Base-by-base conservation (phyloP, 441 rosid genomes). In the Erysimum cheiri region DNA sequence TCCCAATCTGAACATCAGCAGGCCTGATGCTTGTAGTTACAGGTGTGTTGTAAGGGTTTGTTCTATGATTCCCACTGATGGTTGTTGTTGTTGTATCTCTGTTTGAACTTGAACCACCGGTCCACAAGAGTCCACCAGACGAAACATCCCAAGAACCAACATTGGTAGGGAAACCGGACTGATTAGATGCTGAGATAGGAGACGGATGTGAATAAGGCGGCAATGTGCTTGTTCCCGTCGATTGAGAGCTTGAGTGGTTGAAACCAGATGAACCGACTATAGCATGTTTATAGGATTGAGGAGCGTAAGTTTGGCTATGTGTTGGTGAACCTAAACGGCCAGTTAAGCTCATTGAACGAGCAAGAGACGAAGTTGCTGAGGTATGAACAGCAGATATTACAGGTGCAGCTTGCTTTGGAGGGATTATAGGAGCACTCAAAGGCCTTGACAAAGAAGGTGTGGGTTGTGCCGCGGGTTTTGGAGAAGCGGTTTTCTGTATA, bases 231-330 rank as follows among this genome's bases (percentile, higher is more conserved):
- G 78, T 80, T 60, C 80, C 91, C 3, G 83, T 56, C 56, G 80
- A 70, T 8, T 81, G 80, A 31, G 91, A 70, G 81, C 59, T 82
- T 17, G 81, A 71, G 70, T 77, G 78, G 57, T 80, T 52, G 31
- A 75, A 78, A 55, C 81, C 77, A 60, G 83, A 57, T 56, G 76
- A 49, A 67, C 82, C 83, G 13, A 90, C 77, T 60, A 90, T 87
- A 58, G 97, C 96, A 82, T 90, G 86, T 71, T 92, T 83, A 65
- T 90, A 90, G 55, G 96, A 89, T 70, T 77, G 89, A 71, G 97
- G 93, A 75, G 72, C 78, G 79, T 72, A 82, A 79, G 86, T 74
- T 67, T 75, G 93, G 66, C 80, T 65, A 17, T 83, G 74, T 29
- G 83, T 70, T 8, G 85, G 70, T 22, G 88, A 77, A 6, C 89